These are phyloP conservation scores for Yamadazyma epiphylla DNA, from an alignment of 1,139 yeast genomes.

Conservation along the genomic window DNA sequence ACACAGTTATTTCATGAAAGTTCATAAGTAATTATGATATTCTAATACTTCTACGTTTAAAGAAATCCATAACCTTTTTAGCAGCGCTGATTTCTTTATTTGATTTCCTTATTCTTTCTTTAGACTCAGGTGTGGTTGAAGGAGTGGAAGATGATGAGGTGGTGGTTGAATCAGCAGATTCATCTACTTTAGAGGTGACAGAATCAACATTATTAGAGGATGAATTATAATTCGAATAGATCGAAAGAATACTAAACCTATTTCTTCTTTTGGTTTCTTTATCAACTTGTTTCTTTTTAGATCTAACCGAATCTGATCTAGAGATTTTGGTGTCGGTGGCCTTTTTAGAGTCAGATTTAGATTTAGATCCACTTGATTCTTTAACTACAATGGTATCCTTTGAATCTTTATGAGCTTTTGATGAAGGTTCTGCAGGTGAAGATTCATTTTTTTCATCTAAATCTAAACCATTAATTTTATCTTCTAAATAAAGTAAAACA, in stretches of 20 bases:
- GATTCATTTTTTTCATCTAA: conserved; percentile 18
- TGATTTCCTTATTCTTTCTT: conserved; percentile 7
- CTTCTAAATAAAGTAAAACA: conserved; percentile 44
- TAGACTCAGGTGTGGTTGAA: conserved; percentile 10
- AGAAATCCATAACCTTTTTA: conserved; percentile 74
- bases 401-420: background rate
- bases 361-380: conserved; percentile 1
- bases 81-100: conserved; percentile 64
- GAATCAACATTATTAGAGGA: conserved; percentile 18
- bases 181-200: background rate
- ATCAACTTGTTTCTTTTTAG: conserved; percentile 20
- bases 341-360: background rate
- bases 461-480: conserved; percentile 43
- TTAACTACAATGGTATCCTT: conserved; percentile 8
- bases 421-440: background rate
- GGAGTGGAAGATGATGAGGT: conserved; percentile 13
- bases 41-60: conserved; percentile 68
- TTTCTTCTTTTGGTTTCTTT: conserved; percentile 40
- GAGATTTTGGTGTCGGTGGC: background rate
- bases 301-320: conserved; percentile 1
- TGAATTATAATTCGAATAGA: conserved; percentile 38
- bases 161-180: conserved; percentile 11
- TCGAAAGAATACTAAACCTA: conserved; percentile 51
- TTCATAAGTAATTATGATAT: too few relatives aligned
- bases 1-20: too few relatives aligned